Percentiles rank a stretch among this genome's conserved stretches.
Conservation (phyloP, 495 filamentous ascomycete genomes). For the Lineolata rhizophorae region DNA sequence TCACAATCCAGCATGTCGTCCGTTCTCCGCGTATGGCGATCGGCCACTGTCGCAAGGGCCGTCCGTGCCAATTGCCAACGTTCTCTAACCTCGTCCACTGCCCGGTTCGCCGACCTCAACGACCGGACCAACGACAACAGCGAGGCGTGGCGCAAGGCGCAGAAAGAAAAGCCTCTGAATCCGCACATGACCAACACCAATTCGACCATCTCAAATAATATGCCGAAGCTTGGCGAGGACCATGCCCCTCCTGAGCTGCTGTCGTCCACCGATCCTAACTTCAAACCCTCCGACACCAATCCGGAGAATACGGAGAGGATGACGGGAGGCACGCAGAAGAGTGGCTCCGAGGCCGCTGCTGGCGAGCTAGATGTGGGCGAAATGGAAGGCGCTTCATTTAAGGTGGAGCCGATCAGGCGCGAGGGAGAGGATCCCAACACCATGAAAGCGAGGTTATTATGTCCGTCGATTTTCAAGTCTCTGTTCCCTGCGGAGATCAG, state of each 20-base stretch:
- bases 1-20: too few species aligned
- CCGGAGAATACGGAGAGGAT: slow-evolving; percentile 33
- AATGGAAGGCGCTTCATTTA: slow-evolving; percentile 71
- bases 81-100: too few species aligned
- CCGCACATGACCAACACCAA: slow-evolving; percentile 41
- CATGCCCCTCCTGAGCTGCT: slow-evolving; percentile 38
- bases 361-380: slow-evolving; percentile 77
- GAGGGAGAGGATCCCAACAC: slow-evolving; percentile 60
- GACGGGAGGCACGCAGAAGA: slow-evolving; percentile 35
- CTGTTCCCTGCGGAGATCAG: background rate
- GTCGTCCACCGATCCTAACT: slow-evolving; percentile 31
- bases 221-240: slow-evolving; percentile 33
- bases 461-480: slow-evolving; percentile 28
- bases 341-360: slow-evolving; percentile 19
- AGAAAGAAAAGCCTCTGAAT: slow-evolving; percentile 33
- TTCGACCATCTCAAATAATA: slow-evolving; percentile 38
- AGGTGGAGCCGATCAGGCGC: slow-evolving; percentile 68
- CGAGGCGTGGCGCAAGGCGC: slow-evolving; percentile 26
- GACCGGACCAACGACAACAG: slow-evolving; percentile 20
- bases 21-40: too few species aligned
- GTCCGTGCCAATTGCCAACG: too few species aligned
- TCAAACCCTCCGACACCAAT: slow-evolving; percentile 33
- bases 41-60: too few species aligned
- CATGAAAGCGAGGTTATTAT: slow-evolving; percentile 74
- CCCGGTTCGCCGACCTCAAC: too few species aligned